A percentile compares a stretch with the other conserved stretches of the same genome.
These are phyloP conservation scores for Sideroxylon spinosum DNA, from an alignment of 179 eudicot species.

Conservation along the genomic window DNA sequence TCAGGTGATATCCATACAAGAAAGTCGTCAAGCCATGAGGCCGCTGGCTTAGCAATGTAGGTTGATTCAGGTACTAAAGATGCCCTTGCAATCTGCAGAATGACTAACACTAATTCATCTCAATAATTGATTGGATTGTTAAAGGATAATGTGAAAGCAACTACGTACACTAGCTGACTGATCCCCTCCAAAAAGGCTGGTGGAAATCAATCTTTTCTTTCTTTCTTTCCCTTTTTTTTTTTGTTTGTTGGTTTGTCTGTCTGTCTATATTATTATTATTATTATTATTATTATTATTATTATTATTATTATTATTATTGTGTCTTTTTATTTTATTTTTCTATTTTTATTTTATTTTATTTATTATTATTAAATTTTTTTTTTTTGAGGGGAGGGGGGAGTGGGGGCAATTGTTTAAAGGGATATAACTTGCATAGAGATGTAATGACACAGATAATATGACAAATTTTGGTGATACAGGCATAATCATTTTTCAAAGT, in stretches of 20 bases:
- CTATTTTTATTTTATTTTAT: too few species aligned
- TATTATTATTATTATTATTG: too few species aligned
- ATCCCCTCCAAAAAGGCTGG: not conserved
- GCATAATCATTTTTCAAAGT: too few species aligned
- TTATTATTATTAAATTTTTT: too few species aligned
- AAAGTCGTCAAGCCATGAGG: slow-evolving; percentile 99
- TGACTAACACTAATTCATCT: not conserved
- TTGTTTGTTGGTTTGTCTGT: too few species aligned
- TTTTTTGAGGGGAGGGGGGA: too few species aligned
- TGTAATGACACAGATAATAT: not conserved
- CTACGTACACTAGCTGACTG: slow-evolving; percentile 1
- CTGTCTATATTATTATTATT: too few species aligned
- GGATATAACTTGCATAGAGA: too few species aligned
- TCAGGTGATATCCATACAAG: slow-evolving; percentile 98
- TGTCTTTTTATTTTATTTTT: too few species aligned
- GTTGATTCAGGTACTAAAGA: slow-evolving; percentile 75
- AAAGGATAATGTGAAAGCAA: not conserved
- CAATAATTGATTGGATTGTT: slow-evolving; percentile 1
- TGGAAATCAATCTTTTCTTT: not conserved
- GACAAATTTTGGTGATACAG: not conserved
- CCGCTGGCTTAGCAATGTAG: slow-evolving; percentile 95
- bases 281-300: too few species aligned
- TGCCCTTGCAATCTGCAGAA: slow-evolving; percentile 78
- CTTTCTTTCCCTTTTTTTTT: too few species aligned
- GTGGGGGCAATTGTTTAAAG: too few species aligned